Conservation (phyloP, 164 flowering plant species). For the Paratinospora sagittata region DNA sequence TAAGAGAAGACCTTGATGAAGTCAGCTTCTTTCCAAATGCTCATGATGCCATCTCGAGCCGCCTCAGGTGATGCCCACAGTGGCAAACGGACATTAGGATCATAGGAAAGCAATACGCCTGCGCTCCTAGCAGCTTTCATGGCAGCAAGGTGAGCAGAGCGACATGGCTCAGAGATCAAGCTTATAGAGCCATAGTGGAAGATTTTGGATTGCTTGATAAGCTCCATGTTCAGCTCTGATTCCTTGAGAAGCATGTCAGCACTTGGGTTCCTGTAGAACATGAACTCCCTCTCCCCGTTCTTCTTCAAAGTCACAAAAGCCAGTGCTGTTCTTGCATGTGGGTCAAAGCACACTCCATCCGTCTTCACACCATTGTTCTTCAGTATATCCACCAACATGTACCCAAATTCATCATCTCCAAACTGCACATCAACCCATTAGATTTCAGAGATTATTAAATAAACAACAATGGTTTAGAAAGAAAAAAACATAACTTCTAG, state of each 20-base stretch:
- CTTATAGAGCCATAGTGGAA: conserved; percentile 83
- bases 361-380: conserved; percentile 42
- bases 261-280: conserved; percentile 74
- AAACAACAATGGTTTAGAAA: too few relatives aligned
- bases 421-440: conserved; percentile 23
- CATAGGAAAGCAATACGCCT: conserved; percentile 61
- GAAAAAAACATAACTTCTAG: too few relatives aligned
- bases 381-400: conserved; percentile 53
- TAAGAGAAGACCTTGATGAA: conserved; percentile 46
- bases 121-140: conserved; percentile 62
- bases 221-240: conserved; percentile 43
- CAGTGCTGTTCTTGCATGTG: conserved; percentile 58
- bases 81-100: conserved; percentile 67
- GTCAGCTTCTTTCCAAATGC: conserved; percentile 74
- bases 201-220: conserved; percentile 46
- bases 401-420: conserved; percentile 65
- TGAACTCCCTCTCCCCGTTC: conserved; percentile 67
- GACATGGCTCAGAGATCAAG: conserved; percentile 62
- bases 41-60: conserved; percentile 49
- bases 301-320: conserved; percentile 58
- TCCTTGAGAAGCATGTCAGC: conserved; percentile 62
- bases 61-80: conserved; percentile 66
- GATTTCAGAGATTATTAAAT: too few relatives aligned
- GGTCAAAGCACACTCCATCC: conserved; percentile 50
- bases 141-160: conserved; percentile 73